A percentile compares a stretch with the other conserved stretches of the same genome.
phyloP scores from a whole-genome alignment of 768 basidiomycete species.

The Exsudoporus frostii region DNA sequence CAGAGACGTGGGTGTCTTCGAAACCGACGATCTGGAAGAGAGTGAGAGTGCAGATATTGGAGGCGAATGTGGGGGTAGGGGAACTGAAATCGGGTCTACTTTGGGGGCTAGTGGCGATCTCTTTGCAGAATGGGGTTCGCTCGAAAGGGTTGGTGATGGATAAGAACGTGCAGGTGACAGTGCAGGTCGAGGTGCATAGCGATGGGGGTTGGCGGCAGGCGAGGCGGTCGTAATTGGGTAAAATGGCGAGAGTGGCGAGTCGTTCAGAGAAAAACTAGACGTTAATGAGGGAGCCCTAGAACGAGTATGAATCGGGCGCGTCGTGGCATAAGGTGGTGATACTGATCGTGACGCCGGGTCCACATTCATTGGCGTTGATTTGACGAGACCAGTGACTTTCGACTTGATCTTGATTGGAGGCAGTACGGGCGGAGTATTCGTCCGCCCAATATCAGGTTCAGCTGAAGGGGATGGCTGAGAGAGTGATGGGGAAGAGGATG shows the following conservation, averaged over 20 bases:
- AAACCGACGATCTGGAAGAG: slow-evolving; percentile 73
- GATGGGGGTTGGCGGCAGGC: slow-evolving; percentile 58
- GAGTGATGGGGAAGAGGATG: slow-evolving; percentile 11
- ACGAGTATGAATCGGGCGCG: slow-evolving; percentile 27
- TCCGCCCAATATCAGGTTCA: slow-evolving; percentile 13
- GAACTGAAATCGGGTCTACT: slow-evolving; percentile 54
- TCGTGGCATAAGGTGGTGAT: slow-evolving; percentile 32
- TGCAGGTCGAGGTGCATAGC: slow-evolving; percentile 40
- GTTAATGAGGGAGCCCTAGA: slow-evolving; percentile 31
- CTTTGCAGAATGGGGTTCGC: slow-evolving; percentile 18
- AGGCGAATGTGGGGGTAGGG: slow-evolving; percentile 69
- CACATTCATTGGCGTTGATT: slow-evolving; percentile 16
- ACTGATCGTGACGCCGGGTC: slow-evolving; percentile 40
- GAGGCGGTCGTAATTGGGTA: slow-evolving; percentile 58
- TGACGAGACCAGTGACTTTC: slow-evolving; percentile 53
- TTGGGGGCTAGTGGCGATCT: slow-evolving; percentile 26
- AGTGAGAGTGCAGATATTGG: slow-evolving; percentile 68
- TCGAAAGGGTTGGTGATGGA: slow-evolving; percentile 24
- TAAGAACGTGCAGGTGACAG: slow-evolving; percentile 34
- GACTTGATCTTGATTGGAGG: slow-evolving; percentile 52
- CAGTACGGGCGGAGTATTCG: slow-evolving; percentile 15
- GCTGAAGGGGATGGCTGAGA: slow-evolving; percentile 16
- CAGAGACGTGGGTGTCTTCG: slow-evolving; percentile 47
- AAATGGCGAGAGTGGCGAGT: slow-evolving; percentile 31
- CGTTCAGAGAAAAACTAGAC: slow-evolving; percentile 24